Conservation (phyloP, 768 basidiomycete genomes). For the Mrakia blollopis region DNA sequence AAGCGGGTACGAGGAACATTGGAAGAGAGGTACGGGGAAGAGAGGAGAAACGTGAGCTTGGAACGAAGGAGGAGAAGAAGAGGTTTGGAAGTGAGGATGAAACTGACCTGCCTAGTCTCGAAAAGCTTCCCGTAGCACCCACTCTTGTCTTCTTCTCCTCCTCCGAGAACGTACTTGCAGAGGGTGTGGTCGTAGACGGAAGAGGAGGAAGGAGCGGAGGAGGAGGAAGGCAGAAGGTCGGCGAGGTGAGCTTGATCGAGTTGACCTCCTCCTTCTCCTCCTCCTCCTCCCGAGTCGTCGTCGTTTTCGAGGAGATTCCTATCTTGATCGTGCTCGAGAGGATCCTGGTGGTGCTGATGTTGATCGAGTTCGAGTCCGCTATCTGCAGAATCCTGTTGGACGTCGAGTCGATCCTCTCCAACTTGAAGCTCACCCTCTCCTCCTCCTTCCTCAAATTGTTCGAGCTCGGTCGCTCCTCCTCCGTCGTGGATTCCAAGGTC, state of each 20-base stretch:
- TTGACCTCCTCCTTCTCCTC: background rate
- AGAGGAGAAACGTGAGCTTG: background rate
- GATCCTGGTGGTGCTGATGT: background rate
- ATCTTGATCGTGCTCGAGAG: background rate
- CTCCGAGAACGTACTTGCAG: conserved; percentile 12
- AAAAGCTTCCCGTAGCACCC: background rate
- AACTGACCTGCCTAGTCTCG: background rate
- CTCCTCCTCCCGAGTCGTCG: background rate
- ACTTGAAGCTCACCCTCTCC: background rate
- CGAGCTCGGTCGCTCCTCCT: no score
- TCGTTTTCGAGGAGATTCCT: background rate
- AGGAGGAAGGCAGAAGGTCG: background rate
- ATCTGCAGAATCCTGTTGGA: no score
- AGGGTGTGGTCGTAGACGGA: background rate
- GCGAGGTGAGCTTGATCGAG: background rate
- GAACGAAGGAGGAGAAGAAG: background rate
- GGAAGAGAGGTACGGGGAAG: background rate
- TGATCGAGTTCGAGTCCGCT: no score
- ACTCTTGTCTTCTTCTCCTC: no score
- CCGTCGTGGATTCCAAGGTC: no score
- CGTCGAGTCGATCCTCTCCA: background rate
- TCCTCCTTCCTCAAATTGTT: background rate
- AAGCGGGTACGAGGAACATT: background rate
- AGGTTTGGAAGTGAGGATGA: no score
- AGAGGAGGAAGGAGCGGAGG: background rate